These are phyloP conservation scores for Ceratocystis alfenasii DNA, from an alignment of 2,329 filamentous ascomycete species.

Conservation along the genomic window DNA sequence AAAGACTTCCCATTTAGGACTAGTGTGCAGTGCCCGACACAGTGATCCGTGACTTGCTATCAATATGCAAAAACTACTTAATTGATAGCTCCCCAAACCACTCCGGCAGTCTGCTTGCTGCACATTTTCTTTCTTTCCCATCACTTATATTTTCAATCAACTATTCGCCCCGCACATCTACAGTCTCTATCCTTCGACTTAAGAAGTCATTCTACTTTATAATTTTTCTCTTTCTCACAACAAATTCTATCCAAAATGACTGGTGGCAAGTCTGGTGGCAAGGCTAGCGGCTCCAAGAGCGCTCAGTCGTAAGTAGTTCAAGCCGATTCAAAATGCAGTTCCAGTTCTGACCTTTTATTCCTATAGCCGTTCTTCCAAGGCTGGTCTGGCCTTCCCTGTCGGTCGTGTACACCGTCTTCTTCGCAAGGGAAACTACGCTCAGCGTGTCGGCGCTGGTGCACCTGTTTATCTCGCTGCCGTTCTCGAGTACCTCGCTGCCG, in stretches of 20 bases:
- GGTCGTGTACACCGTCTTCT: slow-evolving; percentile 98
- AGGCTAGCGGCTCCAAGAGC: slow-evolving; percentile 98
- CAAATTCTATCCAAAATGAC: slow-evolving; percentile 68
- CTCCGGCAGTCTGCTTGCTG: not conserved
- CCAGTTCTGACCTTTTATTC: not conserved
- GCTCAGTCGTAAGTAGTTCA: slow-evolving; percentile 78
- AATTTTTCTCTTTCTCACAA: slow-evolving; percentile 15
- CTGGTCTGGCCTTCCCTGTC: slow-evolving; percentile 95
- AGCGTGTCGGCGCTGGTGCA: slow-evolving; percentile 97
- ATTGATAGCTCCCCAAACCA: slow-evolving; percentile 29
- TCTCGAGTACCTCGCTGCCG: slow-evolving; percentile 94
- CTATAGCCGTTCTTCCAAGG: slow-evolving; percentile 89
- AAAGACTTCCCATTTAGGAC: slow-evolving; percentile 25
- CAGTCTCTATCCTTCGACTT: not conserved
- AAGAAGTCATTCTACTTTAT: not conserved
- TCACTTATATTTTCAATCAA: slow-evolving; percentile 27
- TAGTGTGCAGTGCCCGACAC: slow-evolving; percentile 21
- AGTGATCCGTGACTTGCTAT: slow-evolving; percentile 41
- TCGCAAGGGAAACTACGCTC: slow-evolving; percentile 98
- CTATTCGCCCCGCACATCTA: not conserved
- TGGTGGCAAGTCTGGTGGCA: slow-evolving; percentile 99
- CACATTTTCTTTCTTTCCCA: slow-evolving; percentile 24
- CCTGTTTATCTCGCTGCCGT: slow-evolving; percentile 96
- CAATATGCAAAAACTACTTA: slow-evolving; percentile 46
- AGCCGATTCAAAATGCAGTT: not conserved